phyloP scores from a whole-genome alignment of 768 basidiomycete genomes.

The Termitomyces sp. region DNA sequence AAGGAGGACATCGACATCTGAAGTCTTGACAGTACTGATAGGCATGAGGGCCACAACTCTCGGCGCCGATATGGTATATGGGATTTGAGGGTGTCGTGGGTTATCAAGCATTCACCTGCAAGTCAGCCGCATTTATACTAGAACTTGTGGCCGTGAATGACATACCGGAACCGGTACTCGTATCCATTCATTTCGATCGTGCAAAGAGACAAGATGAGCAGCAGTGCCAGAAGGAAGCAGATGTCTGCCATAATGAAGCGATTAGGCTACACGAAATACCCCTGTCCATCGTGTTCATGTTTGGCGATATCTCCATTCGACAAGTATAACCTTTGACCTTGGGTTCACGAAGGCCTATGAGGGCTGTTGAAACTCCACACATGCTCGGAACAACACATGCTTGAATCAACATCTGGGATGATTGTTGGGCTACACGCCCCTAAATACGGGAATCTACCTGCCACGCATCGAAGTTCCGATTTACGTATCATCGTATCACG shows the following conservation, averaged over 20 bases:
- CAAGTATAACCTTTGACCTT: not conserved
- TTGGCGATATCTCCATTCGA: not conserved
- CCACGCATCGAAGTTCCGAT: not conserved
- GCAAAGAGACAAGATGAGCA: not conserved
- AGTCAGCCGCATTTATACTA: not conserved
- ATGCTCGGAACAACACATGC: not conserved
- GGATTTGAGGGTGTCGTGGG: not conserved
- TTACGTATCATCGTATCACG: not conserved
- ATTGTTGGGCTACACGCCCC: not conserved
- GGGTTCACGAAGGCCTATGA: conserved; percentile 8
- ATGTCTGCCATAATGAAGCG: conserved; percentile 1
- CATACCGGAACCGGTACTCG: not conserved
- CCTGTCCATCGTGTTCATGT: not conserved
- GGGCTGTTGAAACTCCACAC: not conserved
- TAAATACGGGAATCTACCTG: not conserved
- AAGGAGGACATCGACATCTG: conserved; percentile 53
- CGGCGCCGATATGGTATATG: not conserved
- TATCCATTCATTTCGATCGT: no score
- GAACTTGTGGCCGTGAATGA: not conserved
- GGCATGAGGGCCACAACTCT: conserved; percentile 14
- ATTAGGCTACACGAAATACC: conserved; percentile 1
- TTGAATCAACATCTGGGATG: not conserved
- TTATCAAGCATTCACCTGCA: no score
- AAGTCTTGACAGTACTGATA: conserved; percentile 22
- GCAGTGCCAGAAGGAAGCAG: no score